These are phyloP conservation scores for Teratosphaeria gauchensis DNA, from an alignment of 2,329 filamentous ascomycete species.

Conservation along the genomic window DNA sequence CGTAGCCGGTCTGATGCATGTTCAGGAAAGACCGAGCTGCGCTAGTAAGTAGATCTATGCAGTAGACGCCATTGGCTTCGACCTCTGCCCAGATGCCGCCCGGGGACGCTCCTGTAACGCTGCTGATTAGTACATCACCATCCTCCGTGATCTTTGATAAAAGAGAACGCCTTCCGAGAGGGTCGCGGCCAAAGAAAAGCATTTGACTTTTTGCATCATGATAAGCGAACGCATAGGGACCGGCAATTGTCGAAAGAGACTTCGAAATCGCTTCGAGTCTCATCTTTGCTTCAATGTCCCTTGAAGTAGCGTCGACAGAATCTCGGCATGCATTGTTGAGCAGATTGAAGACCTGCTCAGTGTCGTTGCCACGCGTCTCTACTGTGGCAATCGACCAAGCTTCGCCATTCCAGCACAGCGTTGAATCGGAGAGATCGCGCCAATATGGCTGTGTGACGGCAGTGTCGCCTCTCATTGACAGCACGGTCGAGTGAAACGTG, in stretches of 20 bases:
- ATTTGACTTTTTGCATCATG: slow-evolving; percentile 54
- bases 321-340: slow-evolving; percentile 29
- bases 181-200: slow-evolving; percentile 78
- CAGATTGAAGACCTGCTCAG: slow-evolving; percentile 54
- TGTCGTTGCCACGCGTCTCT: slow-evolving; percentile 66
- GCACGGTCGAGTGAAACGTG: slow-evolving; percentile 70
- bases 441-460: slow-evolving; percentile 65
- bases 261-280: not conserved
- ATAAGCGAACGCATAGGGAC: slow-evolving; percentile 85
- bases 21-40: not conserved
- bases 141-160: slow-evolving; percentile 45
- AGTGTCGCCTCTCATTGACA: slow-evolving; percentile 72
- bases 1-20: not conserved
- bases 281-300: not conserved
- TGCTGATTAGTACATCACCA: slow-evolving; percentile 55
- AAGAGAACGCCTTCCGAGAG: slow-evolving; percentile 76
- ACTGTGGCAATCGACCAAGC: slow-evolving; percentile 65
- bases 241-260: slow-evolving; percentile 29
- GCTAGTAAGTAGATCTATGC: slow-evolving; percentile 44
- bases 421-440: slow-evolving; percentile 43
- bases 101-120: slow-evolving; percentile 50
- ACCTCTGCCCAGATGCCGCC: slow-evolving; percentile 62
- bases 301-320: not conserved
- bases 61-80: slow-evolving; percentile 72
- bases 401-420: slow-evolving; percentile 96